Evolutionary conservation across 441 rosid genomes (phyloP).

Genomic region (Viola pubescens): DNA sequence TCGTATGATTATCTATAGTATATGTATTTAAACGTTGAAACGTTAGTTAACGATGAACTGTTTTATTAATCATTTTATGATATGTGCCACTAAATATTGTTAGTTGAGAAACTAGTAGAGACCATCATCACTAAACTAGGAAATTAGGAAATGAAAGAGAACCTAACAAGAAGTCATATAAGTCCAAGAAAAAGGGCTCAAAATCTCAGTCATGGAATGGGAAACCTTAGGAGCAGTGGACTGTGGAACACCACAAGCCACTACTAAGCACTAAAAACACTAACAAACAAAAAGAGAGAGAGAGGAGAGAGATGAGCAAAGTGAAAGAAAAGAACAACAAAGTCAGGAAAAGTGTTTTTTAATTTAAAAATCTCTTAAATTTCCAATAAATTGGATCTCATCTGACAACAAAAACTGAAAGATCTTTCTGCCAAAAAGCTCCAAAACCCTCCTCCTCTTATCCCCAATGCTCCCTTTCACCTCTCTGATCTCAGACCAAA

Average conservation of each 20-base stretch:
- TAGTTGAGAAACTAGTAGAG: too few species aligned
- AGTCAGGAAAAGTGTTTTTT: constrained; percentile 27
- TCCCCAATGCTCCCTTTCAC: constrained; percentile 37
- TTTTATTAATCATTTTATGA: too few species aligned
- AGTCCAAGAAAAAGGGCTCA: neutral
- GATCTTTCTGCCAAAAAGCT: constrained; percentile 32
- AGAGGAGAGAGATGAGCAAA: constrained; percentile 1
- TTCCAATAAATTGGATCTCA: constrained; percentile 36
- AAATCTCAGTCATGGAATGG: constrained; percentile 10
- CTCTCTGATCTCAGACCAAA: constrained; percentile 34
- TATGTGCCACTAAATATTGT: too few species aligned
- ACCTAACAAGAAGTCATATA: neutral
- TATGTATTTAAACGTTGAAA: too few species aligned
- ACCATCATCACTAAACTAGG: neutral
- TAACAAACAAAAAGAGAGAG: constrained; percentile 9
- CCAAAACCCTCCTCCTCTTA: constrained; percentile 31
- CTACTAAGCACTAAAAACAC: neutral
- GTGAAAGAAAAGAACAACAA: constrained; percentile 22
- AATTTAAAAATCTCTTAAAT: constrained; percentile 18
- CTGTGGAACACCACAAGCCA: neutral
- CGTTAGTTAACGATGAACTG: too few species aligned
- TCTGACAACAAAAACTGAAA: constrained; percentile 31
- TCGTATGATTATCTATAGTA: too few species aligned
- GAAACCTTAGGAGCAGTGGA: neutral
- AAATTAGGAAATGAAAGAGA: neutral